Evolutionary conservation across 345 rosid species (phyloP).

Genomic region (Euclidium syriacum): DNA sequence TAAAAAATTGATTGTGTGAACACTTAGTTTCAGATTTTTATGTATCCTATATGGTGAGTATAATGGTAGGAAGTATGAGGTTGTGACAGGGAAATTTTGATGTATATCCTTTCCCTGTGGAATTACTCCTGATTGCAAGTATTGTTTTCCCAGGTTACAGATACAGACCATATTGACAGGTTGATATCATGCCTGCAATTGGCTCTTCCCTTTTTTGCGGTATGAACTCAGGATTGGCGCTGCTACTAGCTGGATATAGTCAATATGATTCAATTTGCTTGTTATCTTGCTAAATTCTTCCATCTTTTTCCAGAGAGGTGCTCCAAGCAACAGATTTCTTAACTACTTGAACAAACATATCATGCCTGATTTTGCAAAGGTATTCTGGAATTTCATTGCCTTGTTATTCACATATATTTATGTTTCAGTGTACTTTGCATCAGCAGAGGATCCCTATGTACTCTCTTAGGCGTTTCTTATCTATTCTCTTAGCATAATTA

Average conservation of each 20-base stretch:
- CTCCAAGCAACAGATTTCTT: conserved; percentile 85
- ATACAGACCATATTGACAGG: conserved; percentile 90
- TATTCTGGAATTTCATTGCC: conserved; percentile 19
- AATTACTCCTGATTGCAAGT: not conserved
- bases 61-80: not conserved
- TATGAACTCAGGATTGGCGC: conserved; percentile 26
- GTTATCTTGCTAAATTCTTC: conserved; percentile 5
- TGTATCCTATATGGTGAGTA: not conserved
- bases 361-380: conserved; percentile 89
- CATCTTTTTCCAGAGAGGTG: conserved; percentile 67
- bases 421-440: not conserved
- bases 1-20: not conserved
- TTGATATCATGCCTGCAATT: conserved; percentile 88
- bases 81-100: not conserved
- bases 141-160: conserved; percentile 61
- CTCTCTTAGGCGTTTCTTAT: not conserved
- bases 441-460: not conserved
- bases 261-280: not conserved
- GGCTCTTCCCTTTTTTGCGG: conserved; percentile 96
- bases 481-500: not conserved
- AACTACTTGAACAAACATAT: conserved; percentile 85
- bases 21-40: not conserved
- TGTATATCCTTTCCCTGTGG: conserved; percentile 2
- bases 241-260: conserved; percentile 2
- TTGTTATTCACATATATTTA: not conserved